Conservation (phyloP, 176 grass and related monocot species). For the Triticum dicoccoides region DNA sequence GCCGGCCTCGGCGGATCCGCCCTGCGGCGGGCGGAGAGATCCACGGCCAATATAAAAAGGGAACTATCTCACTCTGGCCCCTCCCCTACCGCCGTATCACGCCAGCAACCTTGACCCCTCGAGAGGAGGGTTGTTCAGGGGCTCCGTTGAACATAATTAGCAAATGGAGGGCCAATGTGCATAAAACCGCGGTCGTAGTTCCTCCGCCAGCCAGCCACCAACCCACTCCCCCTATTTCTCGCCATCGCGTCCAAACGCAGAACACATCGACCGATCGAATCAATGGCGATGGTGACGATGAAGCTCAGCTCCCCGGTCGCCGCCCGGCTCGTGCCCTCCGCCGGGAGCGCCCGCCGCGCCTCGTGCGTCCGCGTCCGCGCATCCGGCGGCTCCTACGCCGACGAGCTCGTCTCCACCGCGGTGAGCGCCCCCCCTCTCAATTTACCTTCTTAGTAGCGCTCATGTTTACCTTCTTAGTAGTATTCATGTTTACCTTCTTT, state of each 20-base stretch:
- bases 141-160: rapidly evolving
- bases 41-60: not conserved
- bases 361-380: conserved; percentile 72
- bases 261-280: not conserved
- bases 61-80: not conserved
- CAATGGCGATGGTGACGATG: conserved; percentile 49
- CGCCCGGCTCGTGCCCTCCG: conserved; percentile 30
- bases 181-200: not conserved
- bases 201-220: not conserved
- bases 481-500: no score
- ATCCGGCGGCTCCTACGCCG: conserved; percentile 61
- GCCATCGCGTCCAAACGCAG: conserved; percentile 11
- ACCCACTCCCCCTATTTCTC: conserved; percentile 22
- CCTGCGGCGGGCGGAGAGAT: not conserved
- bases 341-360: conserved; percentile 18
- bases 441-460: no score
- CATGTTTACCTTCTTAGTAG: no score
- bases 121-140: not conserved
- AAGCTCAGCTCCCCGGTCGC: conserved; percentile 47
- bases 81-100: not conserved
- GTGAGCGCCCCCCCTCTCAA: conserved; percentile 41
- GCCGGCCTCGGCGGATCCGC: not conserved
- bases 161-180: no score
- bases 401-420: conserved; percentile 93
- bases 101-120: rapidly evolving